Evolutionary conservation across 495 filamentous ascomycete species (phyloP), one percentile per base, ranked within the genome.

Genomic region (Aspergillus mulundensis): DNA sequence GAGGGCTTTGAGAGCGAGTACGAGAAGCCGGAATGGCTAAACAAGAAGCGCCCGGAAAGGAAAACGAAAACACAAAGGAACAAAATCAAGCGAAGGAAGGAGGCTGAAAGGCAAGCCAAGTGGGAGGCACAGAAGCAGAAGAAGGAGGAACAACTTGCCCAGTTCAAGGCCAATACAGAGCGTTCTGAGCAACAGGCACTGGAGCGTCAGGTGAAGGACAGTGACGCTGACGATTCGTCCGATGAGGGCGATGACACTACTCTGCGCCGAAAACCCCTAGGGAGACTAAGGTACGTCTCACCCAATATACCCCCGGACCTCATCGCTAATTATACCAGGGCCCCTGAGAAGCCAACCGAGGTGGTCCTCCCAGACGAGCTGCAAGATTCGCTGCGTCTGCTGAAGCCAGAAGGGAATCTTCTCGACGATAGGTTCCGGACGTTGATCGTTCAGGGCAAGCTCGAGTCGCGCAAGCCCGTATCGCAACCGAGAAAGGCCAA

Each of bases 401-500:
- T 98, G 50, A 97, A 95, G 73, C 94, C 94, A 1, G 93, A 98
- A 70, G 94, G 94, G 16, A 95, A 96, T 62, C 74, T 97, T 36
- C 76, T 97, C 61, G 89, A 90, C 60, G 94, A 98, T 61, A 80
- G 94, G 24, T 97, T 95, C 76, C 81, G 95, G 50, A 96, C 82
- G 69, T 78, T 97, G 68, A 76, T 96, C 40, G 81, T 97, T 24
- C 79, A 89, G 57, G 95, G 94, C 46, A 95, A 94, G 72, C 70
- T 97, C 49, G 94, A 98, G 75, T 79, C 81, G 19, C 77, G 94
- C 62, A 87, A 84, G 68, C 83, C 85, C 10, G 80, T 94, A 51
- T 78, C 84, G 38, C 90, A 91, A 73, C 77, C 77, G 57, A 93
- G 88, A 79, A 89, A 92, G 74, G 77, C 82, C 56, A 89, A 84